Evolutionary conservation across 192 early-diverging fungal genomes (phyloP).

Genomic region (Ambispora gerdemannii): DNA sequence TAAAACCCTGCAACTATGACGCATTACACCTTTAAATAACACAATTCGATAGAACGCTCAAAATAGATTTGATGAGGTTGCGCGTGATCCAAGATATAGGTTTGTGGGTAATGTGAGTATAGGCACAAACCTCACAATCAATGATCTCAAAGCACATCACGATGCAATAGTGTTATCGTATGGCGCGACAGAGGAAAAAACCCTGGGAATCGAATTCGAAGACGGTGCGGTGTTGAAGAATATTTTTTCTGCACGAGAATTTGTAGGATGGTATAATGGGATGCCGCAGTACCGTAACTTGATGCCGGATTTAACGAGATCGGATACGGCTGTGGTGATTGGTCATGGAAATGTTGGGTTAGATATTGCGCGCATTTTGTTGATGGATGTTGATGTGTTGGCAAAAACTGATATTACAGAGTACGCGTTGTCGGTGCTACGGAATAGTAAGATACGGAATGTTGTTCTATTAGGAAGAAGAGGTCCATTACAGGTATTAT

Average conservation of each 20-base stretch:
- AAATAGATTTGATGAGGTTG: conserved; percentile 80
- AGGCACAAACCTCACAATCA: conserved; percentile 49
- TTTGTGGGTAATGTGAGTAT: conserved; percentile 81
- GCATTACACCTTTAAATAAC: conserved; percentile 20
- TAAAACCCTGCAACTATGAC: too few relatives aligned
- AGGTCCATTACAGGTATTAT: conserved; percentile 81
- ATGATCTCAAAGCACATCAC: conserved; percentile 59
- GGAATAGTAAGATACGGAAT: conserved; percentile 68
- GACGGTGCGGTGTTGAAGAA: conserved; percentile 49
- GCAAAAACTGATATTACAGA: conserved; percentile 83
- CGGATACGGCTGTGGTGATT: conserved; percentile 77
- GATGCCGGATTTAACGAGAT: conserved; percentile 54
- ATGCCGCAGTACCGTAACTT: conserved; percentile 63
- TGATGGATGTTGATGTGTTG: conserved; percentile 68
- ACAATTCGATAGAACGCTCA: conserved; percentile 67
- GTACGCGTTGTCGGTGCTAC: conserved; percentile 63
- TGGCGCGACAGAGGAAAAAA: conserved; percentile 74
- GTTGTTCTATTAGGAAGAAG: conserved; percentile 87
- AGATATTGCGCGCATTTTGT: conserved; percentile 84
- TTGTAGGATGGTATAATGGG: conserved; percentile 98
- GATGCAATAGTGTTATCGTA: conserved; percentile 81
- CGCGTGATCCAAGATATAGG: conserved; percentile 60
- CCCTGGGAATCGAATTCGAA: conserved; percentile 69
- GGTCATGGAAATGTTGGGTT: conserved; percentile 96
- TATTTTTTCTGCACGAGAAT: conserved; percentile 71